Evolutionary conservation across 2,329 filamentous ascomycete species (phyloP).

Genomic region (Ceratocystiopsis brevicomis): DNA sequence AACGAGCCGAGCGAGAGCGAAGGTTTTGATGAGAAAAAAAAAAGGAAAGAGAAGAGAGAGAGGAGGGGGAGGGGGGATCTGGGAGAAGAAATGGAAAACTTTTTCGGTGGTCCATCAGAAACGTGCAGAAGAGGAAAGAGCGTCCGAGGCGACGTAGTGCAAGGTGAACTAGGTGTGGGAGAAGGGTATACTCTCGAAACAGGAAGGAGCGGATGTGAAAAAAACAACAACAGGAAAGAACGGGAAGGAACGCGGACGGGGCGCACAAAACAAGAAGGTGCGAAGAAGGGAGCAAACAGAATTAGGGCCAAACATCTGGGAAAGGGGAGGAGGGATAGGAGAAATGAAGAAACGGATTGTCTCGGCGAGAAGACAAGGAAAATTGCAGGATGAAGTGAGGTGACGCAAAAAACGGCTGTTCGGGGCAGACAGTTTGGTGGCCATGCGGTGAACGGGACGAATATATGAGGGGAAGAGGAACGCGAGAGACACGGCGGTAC

Average conservation of each 20-base stretch:
- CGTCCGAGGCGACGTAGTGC: background rate
- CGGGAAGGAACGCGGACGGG: background rate
- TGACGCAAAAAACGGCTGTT: no score
- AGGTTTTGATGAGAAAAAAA: background rate
- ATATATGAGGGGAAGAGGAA: no score
- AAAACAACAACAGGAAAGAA: slow-evolving; percentile 1
- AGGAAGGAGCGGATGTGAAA: slow-evolving; percentile 3
- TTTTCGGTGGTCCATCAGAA: background rate
- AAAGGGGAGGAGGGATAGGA: background rate
- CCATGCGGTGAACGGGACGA: no score
- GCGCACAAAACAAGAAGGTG: no score
- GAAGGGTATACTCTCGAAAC: slow-evolving; percentile 1
- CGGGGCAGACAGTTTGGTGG: no score
- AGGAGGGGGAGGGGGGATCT: background rate
- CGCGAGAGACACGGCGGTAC: no score
- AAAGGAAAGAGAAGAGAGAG: background rate
- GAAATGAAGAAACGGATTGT: background rate
- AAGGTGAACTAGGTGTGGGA: no score
- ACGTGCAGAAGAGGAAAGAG: slow-evolving; percentile 4
- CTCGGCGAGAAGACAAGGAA: no score
- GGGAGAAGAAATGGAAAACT: background rate
- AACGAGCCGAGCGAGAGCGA: background rate
- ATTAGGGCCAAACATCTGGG: no score
- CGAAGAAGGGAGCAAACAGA: background rate
- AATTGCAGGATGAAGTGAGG: background rate